Evolutionary conservation across 2,329 filamentous ascomycete species (phyloP).

Genomic region (Dryadomyces sulphureus): DNA sequence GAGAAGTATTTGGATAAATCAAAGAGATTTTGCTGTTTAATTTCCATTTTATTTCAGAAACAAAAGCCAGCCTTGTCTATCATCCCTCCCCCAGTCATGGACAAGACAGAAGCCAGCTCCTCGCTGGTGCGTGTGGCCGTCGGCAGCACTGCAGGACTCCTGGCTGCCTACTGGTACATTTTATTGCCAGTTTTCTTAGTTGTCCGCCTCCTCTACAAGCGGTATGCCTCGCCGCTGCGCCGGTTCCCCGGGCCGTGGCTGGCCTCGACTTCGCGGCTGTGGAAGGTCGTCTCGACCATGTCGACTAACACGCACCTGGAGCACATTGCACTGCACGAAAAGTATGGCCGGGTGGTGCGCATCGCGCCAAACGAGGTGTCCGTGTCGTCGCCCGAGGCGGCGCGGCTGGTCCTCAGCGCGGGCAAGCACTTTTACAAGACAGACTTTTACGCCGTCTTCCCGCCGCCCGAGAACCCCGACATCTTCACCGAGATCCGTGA

Average conservation of each 20-base stretch:
- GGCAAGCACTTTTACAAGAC: constrained; percentile 39
- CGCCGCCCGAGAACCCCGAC: constrained; percentile 40
- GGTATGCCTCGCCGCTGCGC: constrained; percentile 21
- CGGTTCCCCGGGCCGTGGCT: constrained; percentile 20
- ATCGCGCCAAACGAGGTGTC: constrained; percentile 33
- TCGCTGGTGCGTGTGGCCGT: constrained; percentile 14
- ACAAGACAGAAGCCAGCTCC: constrained; percentile 5
- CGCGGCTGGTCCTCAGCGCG: constrained; percentile 28
- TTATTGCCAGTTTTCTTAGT: constrained; percentile 15
- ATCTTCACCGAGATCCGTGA: constrained; percentile 42
- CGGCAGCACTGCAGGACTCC: constrained; percentile 9
- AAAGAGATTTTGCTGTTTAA: too few relatives aligned
- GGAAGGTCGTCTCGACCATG: constrained; percentile 25
- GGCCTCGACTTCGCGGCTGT: constrained; percentile 22
- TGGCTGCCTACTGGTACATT: constrained; percentile 17
- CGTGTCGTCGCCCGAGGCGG: constrained; percentile 28
- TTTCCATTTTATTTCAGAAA: too few relatives aligned
- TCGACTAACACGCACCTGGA: constrained; percentile 25
- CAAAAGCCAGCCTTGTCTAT: too few relatives aligned
- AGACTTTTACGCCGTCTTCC: constrained; percentile 37
- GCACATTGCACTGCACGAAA: constrained; percentile 27
- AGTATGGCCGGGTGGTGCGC: constrained; percentile 33
- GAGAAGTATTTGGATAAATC: too few relatives aligned
- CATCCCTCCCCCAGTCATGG: too few relatives aligned
- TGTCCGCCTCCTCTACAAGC: constrained; percentile 15